A percentile compares a stretch with the other conserved stretches of the same genome.
Evolutionary conservation across 371 early-diverging fungal genomes (phyloP).

Genomic region (Smittium culicis): DNA sequence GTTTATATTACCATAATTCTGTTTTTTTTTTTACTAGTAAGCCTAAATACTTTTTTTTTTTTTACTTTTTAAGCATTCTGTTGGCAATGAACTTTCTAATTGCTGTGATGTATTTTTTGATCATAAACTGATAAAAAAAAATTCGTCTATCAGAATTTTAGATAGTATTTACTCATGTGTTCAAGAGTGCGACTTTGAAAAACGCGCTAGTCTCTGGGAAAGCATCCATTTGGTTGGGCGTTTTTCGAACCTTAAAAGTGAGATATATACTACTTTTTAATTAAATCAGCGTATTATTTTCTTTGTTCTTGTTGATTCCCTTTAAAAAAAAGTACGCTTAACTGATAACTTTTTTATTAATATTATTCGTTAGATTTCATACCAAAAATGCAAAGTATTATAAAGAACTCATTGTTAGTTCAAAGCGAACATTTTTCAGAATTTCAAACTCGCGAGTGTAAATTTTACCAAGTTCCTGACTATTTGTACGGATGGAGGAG

Average conservation of each 20-base stretch:
- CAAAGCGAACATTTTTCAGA: constrained; percentile 30
- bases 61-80: neutral
- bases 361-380: constrained; percentile 1
- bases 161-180: constrained; percentile 52
- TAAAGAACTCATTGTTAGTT: constrained; percentile 23
- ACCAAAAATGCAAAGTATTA: constrained; percentile 17
- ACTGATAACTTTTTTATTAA: no score
- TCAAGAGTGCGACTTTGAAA: constrained; percentile 58
- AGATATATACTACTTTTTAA: constrained; percentile 15
- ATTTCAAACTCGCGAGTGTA: constrained; percentile 27
- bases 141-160: constrained; percentile 32
- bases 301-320: no score
- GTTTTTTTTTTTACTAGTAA: no score
- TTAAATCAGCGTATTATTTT: neutral
- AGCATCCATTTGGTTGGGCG: constrained; percentile 36
- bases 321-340: no score
- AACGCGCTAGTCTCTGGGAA: constrained; percentile 67
- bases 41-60: neutral
- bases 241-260: constrained; percentile 20
- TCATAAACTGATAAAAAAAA: constrained; percentile 35
- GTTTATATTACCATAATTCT: neutral
- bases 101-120: constrained; percentile 16
- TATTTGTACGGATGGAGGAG: constrained; percentile 32
- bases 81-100: neutral
- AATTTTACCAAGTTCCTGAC: constrained; percentile 22